Percentiles rank a stretch among this genome's conserved stretches.
phyloP scores from a whole-genome alignment of 164 flowering plant species.

The Liquidambar formosana region DNA sequence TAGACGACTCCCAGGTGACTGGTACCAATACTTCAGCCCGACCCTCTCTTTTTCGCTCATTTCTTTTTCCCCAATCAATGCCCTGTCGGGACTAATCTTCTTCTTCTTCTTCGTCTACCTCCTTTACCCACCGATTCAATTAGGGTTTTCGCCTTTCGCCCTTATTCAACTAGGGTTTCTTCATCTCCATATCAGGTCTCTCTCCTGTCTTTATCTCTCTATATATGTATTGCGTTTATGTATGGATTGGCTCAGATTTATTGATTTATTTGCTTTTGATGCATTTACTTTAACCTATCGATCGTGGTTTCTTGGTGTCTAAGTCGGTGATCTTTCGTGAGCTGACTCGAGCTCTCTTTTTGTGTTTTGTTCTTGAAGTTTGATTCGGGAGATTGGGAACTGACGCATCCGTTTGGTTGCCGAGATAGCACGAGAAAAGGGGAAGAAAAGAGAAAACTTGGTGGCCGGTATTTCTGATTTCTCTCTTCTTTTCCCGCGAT shows the following conservation, averaged over 20 bases:
- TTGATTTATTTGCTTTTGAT: neutral
- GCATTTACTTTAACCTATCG: neutral
- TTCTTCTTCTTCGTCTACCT: neutral
- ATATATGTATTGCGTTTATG: neutral
- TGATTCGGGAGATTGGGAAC: neutral
- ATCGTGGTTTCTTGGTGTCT: neutral
- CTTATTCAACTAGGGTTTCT: neutral
- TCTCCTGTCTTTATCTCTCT: neutral
- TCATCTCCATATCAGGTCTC: slow-evolving; percentile 1
- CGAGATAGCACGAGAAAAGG: neutral
- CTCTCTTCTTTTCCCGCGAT: neutral
- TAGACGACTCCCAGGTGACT: neutral
- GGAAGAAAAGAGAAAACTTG: neutral
- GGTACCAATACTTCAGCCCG: neutral
- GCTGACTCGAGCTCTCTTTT: neutral
- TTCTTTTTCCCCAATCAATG: slow-evolving; percentile 13
- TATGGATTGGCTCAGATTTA: neutral
- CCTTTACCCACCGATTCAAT: neutral
- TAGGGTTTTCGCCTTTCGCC: neutral
- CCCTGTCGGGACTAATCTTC: slow-evolving; percentile 16
- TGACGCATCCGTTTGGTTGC: slow-evolving; percentile 4
- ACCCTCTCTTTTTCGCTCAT: neutral
- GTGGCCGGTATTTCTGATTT: neutral
- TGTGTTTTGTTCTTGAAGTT: neutral
- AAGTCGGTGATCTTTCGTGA: neutral